Percentiles rank a stretch among this genome's conserved stretches.
Evolutionary conservation across 495 filamentous ascomycete genomes (phyloP).

Genomic region (Penicillium flavigenum): DNA sequence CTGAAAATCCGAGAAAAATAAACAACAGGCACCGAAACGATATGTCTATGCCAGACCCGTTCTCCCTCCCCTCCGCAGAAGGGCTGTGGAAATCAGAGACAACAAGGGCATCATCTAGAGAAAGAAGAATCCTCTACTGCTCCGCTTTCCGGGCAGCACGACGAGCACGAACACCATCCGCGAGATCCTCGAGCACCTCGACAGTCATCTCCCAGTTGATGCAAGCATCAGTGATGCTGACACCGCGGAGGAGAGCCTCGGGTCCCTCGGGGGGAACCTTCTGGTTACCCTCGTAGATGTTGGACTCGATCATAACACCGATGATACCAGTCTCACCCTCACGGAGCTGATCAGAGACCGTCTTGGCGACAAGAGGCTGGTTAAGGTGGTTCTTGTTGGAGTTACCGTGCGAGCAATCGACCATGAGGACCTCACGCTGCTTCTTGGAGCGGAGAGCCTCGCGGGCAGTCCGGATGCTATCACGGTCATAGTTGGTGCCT

Average conservation of each 20-base stretch:
- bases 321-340: slow-evolving; percentile 86
- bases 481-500: slow-evolving; percentile 93
- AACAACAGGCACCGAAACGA: slow-evolving; percentile 18
- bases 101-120: slow-evolving; percentile 5
- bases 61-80: not conserved
- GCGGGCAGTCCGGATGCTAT: slow-evolving; percentile 73
- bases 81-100: slow-evolving; percentile 6
- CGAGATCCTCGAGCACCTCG: slow-evolving; percentile 79
- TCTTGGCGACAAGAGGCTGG: slow-evolving; percentile 87
- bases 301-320: slow-evolving; percentile 98
- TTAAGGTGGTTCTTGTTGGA: slow-evolving; percentile 69
- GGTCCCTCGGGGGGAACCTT: slow-evolving; percentile 87
- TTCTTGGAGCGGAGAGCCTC: slow-evolving; percentile 81
- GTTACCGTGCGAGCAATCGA: slow-evolving; percentile 92
- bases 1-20: slow-evolving; percentile 14
- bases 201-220: slow-evolving; percentile 92
- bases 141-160: slow-evolving; percentile 46
- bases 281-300: slow-evolving; percentile 94
- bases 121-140: slow-evolving; percentile 17
- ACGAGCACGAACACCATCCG: slow-evolving; percentile 76
- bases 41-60: slow-evolving; percentile 20
- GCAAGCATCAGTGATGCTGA: slow-evolving; percentile 97
- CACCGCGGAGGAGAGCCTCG: slow-evolving; percentile 77
- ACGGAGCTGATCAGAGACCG: slow-evolving; percentile 78
- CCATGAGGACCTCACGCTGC: slow-evolving; percentile 88